Percentiles rank a stretch among this genome's conserved stretches.
Conservation (phyloP, 805 yeast genomes). For the Teunomyces kruisii region DNA sequence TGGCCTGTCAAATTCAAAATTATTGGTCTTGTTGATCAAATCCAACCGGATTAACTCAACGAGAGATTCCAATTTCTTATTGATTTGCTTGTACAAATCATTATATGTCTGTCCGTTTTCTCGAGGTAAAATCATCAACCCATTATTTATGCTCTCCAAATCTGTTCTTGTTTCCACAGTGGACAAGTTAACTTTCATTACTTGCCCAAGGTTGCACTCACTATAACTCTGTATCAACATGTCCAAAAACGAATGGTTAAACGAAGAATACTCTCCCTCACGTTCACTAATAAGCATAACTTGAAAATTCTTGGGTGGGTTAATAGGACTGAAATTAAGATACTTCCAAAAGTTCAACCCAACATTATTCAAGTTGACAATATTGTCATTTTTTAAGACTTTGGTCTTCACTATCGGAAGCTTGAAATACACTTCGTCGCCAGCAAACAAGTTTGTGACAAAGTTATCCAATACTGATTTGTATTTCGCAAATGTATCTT, state of each 20-base stretch:
- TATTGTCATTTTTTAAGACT: conserved; percentile 37
- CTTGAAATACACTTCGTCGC: conserved; percentile 22
- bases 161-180: conserved; percentile 28
- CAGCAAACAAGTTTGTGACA: conserved; percentile 8
- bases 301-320: conserved; percentile 51
- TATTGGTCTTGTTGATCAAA: conserved; percentile 39
- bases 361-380: conserved; percentile 44
- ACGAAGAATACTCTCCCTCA: conserved; percentile 18
- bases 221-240: conserved; percentile 44
- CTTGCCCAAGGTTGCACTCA: conserved; percentile 49
- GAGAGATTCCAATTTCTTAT: conserved; percentile 27
- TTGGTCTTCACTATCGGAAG: conserved; percentile 27
- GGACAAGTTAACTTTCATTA: conserved; percentile 30
- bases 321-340: conserved; percentile 55
- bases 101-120: conserved; percentile 19
- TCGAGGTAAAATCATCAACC: conserved; percentile 23
- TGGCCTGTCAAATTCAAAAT: conserved; percentile 47
- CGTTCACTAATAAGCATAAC: conserved; percentile 46
- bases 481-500: conserved; percentile 22
- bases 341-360: conserved; percentile 57
- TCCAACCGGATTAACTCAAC: conserved; percentile 40
- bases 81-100: conserved; percentile 30
- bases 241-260: conserved; percentile 39
- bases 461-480: conserved; percentile 14
- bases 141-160: conserved; percentile 30